phyloP scores from a whole-genome alignment of 768 basidiomycete species.

The Lactarius sanguifluus region DNA sequence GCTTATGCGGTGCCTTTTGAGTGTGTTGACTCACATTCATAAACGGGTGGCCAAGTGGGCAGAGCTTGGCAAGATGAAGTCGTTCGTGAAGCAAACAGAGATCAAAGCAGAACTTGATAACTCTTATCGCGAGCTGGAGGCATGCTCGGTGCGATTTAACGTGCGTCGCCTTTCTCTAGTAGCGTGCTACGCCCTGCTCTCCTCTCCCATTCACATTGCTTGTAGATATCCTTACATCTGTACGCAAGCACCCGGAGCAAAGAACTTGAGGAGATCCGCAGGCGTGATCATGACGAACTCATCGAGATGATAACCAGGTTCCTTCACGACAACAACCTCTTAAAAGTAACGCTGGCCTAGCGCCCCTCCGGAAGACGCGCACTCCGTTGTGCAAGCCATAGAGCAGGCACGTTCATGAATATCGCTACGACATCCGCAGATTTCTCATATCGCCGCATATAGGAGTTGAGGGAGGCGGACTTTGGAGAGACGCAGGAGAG shows the following conservation, averaged over 20 bases:
- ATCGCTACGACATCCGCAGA: not conserved
- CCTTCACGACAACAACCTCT: slow-evolving; percentile 15
- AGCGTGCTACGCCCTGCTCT: not conserved
- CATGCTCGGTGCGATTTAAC: slow-evolving; percentile 22
- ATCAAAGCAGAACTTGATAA: slow-evolving; percentile 25
- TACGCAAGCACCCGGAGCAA: slow-evolving; percentile 6
- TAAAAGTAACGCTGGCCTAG: slow-evolving; percentile 18
- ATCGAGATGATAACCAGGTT: slow-evolving; percentile 22
- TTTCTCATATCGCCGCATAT: not conserved
- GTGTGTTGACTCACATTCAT: slow-evolving; percentile 24
- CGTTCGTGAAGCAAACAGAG: slow-evolving; percentile 26
- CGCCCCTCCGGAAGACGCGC: slow-evolving; percentile 19
- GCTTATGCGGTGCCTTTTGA: not conserved
- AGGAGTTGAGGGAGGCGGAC: slow-evolving; percentile 21
- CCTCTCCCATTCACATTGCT: not conserved
- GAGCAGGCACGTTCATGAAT: slow-evolving; percentile 21
- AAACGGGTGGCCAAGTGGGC: slow-evolving; percentile 24
- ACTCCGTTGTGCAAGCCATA: slow-evolving; percentile 21
- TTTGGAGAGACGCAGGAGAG: slow-evolving; percentile 21
- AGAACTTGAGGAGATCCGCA: slow-evolving; percentile 28
- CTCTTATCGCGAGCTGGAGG: slow-evolving; percentile 26
- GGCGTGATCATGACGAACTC: slow-evolving; percentile 25
- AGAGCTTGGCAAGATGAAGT: slow-evolving; percentile 20
- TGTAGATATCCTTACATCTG: slow-evolving; percentile 25
- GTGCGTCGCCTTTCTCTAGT: slow-evolving; percentile 6